Base-by-base conservation (phyloP, 2,329 filamentous ascomycete genomes). In the Penicillium sp. region DNA sequence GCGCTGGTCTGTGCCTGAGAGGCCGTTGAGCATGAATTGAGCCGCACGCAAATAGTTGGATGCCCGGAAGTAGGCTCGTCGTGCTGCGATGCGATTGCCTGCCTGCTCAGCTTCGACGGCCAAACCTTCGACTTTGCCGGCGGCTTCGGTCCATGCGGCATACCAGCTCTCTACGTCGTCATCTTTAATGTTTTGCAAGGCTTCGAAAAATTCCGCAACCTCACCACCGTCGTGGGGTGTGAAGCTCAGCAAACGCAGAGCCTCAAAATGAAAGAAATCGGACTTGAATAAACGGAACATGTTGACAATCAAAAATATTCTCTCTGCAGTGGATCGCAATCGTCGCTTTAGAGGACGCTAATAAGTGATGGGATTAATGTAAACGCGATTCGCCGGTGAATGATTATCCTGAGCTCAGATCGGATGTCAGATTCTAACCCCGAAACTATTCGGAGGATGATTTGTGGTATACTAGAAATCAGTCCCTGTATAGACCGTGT, bases 251-350 rank as follows among this genome's bases (percentile, higher is more conserved):
- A 79, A 44, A 8, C 76, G 72, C 7, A 73, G 42, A 2, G 64
- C 55, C 54, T 78, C 75, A 50, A 77, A 77, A 56, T 77, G 63
- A 66, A 73, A 76, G 47, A 75, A 74, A 13, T 50, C 39, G 13
- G 44, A 44, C 11, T 52, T 42, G 24, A 52, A 45, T 43, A 47
- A 33, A 13, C 28, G 28, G 13, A 31, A 31, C 28, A 31, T 31
- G 28, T 7, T 31, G 28, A 31, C 28, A 31, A 7, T n/a, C n/a
- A n/a, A n/a, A n/a, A n/a, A n/a, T n/a, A n/a, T n/a, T n/a, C n/a
- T n/a, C n/a, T n/a, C n/a, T n/a, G n/a, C n/a, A n/a, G n/a, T n/a
- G n/a, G n/a, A n/a, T n/a, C n/a, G n/a, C n/a, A n/a, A n/a, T n/a
- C n/a, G n/a, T n/a, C n/a, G n/a, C n/a, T n/a, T n/a, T n/a, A n/a